Evolutionary conservation across 371 early-diverging fungal genomes (phyloP), one percentile per base, ranked within the genome.

Genomic region (Mycotypha africana): DNA sequence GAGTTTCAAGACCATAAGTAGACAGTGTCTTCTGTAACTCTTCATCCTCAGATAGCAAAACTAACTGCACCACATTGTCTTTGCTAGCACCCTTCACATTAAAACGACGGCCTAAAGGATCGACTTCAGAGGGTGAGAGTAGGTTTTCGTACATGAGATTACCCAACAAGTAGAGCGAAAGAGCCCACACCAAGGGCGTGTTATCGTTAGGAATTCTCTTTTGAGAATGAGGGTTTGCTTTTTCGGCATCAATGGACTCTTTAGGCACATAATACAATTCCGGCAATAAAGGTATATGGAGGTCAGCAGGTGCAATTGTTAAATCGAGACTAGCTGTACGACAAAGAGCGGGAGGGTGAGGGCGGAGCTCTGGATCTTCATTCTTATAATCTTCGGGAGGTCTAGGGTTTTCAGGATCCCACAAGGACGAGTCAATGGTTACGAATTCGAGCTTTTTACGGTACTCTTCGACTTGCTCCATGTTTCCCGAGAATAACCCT

Each of bases 151-250:
- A 67, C n/a, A 93, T 77, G 45, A 93, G 58, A 33, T 75, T 70
- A 15, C 91, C 91, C 22, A 92, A 76, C 33, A 88, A 78, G 52
- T 85, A 89, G 10, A 93, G 76, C 2, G 88, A 87, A 42, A 91
- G 85, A 4, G 93, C 90, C 93, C 93, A 93, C 0, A 92, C 93
- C 16, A 93, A 66, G 1, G 93, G 93, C 0, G 91, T 73, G 53
- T 93, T 93, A 49, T 91, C 91, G 50, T 89, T 89, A 4, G 93
- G 86, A 19, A 84, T 58, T 34, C 93, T 79, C n/a, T 74, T 71
- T 54, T 89, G 91, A 1, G 86, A 78, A 17, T 86, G 81, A 12
- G 88, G 91, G 26, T 82, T 56, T 15, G 57, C 64, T 46, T 79
- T 82, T 56, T 93, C 93, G 3, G 80, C 85, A 2, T 88, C 87